Base-by-base conservation (phyloP, 2,329 filamentous ascomycete species). In the Verticillium dahliae region DNA sequence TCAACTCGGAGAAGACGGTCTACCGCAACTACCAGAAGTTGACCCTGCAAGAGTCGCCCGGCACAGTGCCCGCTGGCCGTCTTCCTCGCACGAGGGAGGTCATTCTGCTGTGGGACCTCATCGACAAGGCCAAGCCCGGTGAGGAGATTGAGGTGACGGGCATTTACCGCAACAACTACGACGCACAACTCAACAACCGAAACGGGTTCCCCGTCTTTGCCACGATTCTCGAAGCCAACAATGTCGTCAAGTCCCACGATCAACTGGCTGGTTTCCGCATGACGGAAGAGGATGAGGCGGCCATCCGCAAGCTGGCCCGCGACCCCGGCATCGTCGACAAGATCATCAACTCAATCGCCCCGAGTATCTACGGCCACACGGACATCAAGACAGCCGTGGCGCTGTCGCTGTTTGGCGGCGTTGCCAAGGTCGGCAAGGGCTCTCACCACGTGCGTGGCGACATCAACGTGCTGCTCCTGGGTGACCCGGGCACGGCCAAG, bases 11-110 rank as follows among this genome's bases (percentile, higher is more conserved):
- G 74, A 96, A 97, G 81, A 99, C 95, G 0, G 90, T 99, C 15
- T 99, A 99, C 78, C 90, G 95, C 65, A 99, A 99, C 76, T 99
- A 97, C 77, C 95, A 99, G 75, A 99, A 97, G 73, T 81, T 99
- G 69, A 99, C 95, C 0, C 84, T 99, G 13, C 95, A 99, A 72
- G 95, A 99, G 75, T 97, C 96, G 0, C 95, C 95, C 4, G 96
- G 95, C 60, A 98, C 95, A 6, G 95, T 99, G 3, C 96, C 95
- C 4, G 93, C 96, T 39, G 95, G 95, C 70, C 93, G 95, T 75
- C 84, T 99, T 56, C 95, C 95, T 3, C 90, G 96, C 60, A 91
- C 95, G 71, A 87, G 95, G 60, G 95, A 99, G 72, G 94, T 99
- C 41, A 92, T 99, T 65, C 85, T 99, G 13, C 85, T 99, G 2